A percentile compares a stretch with the other conserved stretches of the same genome.
Evolutionary conservation across 2,329 filamentous ascomycete genomes (phyloP).

Genomic region (Camillea tinctor): DNA sequence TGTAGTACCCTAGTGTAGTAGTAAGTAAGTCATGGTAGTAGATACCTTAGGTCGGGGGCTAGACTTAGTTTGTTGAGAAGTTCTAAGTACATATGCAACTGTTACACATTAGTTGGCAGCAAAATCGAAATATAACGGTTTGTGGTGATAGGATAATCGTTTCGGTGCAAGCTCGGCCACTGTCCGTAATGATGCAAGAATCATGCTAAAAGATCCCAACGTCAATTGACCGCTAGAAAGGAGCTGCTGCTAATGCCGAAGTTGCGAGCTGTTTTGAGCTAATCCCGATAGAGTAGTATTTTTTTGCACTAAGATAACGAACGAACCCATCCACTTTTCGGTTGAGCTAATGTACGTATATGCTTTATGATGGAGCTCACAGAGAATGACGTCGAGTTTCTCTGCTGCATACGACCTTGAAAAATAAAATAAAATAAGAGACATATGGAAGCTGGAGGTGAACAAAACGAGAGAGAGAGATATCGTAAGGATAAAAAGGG

Average conservation of each 20-base stretch:
- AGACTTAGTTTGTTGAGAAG: background rate
- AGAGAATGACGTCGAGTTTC: constrained; percentile 3
- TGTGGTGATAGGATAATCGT: constrained; percentile 22
- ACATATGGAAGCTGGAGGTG: no score
- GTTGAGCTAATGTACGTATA: background rate
- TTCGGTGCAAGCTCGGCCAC: constrained; percentile 35
- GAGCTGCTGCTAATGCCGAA: background rate
- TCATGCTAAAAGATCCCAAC: constrained; percentile 21
- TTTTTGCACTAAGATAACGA: constrained; percentile 11
- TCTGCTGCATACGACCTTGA: background rate
- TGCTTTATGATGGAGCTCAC: background rate
- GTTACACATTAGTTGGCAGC: background rate
- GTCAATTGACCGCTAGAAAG: constrained; percentile 28
- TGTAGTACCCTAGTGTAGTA: no score
- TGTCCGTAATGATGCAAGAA: constrained; percentile 31
- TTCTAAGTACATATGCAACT: background rate
- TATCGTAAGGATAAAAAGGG: background rate
- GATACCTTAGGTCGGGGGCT: no score
- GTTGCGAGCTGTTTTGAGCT: constrained; percentile 8
- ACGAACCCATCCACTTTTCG: background rate
- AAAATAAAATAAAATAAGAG: no score
- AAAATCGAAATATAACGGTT: constrained; percentile 3
- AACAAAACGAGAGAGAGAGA: background rate
- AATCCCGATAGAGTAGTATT: constrained; percentile 23
- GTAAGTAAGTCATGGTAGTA: no score